Percentiles rank a stretch among this genome's conserved stretches.
phyloP scores from a whole-genome alignment of 768 basidiomycete species.

The Pisolithus albus region DNA sequence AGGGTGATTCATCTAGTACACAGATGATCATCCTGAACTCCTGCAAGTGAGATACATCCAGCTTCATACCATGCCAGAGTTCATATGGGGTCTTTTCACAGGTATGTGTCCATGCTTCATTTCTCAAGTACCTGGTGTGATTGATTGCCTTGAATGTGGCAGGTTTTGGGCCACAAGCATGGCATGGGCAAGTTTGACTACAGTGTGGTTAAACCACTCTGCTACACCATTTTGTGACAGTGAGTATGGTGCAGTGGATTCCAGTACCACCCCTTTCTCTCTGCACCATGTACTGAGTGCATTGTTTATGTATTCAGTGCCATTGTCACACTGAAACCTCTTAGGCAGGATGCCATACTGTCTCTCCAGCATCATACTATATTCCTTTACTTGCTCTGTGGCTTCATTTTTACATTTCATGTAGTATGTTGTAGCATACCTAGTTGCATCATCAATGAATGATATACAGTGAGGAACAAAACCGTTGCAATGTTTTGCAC shows the following conservation, averaged over 20 bases:
- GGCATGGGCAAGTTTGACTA: neutral
- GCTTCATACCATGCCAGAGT: no score
- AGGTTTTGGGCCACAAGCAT: neutral
- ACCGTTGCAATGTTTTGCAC: no score
- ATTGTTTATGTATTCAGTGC: neutral
- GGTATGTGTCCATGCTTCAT: neutral
- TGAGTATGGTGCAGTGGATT: neutral
- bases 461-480: slow-evolving; percentile 3
- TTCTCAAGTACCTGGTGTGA: neutral
- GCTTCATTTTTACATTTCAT: neutral
- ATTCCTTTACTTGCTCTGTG: neutral
- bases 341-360: neutral
- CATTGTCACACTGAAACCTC: neutral
- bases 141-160: neutral
- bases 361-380: neutral
- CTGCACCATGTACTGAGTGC: neutral
- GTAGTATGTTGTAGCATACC: neutral
- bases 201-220: neutral
- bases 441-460: neutral
- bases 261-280: neutral
- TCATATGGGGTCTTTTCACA: no score
- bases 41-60: no score
- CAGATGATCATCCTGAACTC: no score
- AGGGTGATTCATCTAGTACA: no score
- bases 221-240: neutral